Base-by-base conservation (phyloP, 371 early-diverging fungal genomes). In the Actinomortierella wolfii region DNA sequence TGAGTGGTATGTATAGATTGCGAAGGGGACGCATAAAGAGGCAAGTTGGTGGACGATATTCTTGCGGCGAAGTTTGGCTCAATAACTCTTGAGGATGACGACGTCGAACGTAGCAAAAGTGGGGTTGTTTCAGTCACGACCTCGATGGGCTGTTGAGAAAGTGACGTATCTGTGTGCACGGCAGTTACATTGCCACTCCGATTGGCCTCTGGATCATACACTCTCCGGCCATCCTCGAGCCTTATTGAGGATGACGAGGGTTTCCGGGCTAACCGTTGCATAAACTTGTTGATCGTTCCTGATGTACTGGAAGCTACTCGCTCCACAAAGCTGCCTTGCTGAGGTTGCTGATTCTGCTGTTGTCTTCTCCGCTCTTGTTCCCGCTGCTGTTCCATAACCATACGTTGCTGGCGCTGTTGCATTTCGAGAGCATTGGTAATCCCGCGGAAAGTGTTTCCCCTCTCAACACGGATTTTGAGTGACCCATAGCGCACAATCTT, bases 401-500 rank as follows among this genome's bases (percentile, higher is more conserved):
- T 34, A 34, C 11, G 7, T 47, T 20, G 47, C 20, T 24, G 18
- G 20, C 24, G 47, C 21, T 21, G 48, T 47, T 70, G 65, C 17
- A 43, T 54, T 39, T 65, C 56, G 23, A 73, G 42, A 5, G 74
- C 74, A 17, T 73, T 57, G 40, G 54, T 57, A 56, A 73, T 60
- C 6, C 74, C 74, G 54, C 58, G 51, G 62, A 54, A 63, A 24
- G 78, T 78, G 55, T 67, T 78, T 18, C 76, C 78, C 17, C 76
- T 64, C 47, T 78, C 71, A 17, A 78, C 76, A 17, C 78, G 59
- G 52, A 76, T 68, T 45, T 64, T 64, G 34, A 78, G 59, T 9
- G 67, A 70, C 14, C 76, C 78, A 48, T 68, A 60, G 4, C 44
- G 52, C n/a, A 78, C 78, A 51, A 78, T 67, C 44, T 76, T 67